These are phyloP conservation scores for Dictyostelium purpureum DNA, from an alignment of 78 protist species.

Conservation along the genomic window DNA sequence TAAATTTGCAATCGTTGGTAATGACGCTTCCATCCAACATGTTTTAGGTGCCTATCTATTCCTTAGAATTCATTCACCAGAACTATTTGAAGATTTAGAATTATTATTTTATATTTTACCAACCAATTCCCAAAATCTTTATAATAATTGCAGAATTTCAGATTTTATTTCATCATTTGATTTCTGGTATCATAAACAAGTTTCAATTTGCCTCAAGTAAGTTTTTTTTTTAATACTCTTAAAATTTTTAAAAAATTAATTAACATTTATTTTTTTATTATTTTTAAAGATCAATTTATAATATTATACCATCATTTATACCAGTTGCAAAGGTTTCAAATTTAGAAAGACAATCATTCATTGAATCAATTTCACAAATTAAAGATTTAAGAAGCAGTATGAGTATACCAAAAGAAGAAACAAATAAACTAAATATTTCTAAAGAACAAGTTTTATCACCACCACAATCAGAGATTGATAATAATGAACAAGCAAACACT, in stretches of 20 bases:
- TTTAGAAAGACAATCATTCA: conserved; percentile 58
- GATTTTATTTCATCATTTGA: conserved; percentile 53
- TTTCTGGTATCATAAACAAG: conserved; percentile 65
- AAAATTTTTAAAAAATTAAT: background rate
- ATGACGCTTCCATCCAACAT: conserved; percentile 66
- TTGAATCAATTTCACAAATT: conserved; percentile 47
- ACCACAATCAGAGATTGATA: background rate
- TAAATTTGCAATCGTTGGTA: conserved; percentile 66
- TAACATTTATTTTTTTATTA: background rate
- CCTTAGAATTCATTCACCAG: conserved; percentile 34
- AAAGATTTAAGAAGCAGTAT: conserved; percentile 1
- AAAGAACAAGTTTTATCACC: background rate
- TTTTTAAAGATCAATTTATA: conserved; percentile 43
- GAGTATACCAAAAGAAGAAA: background rate
- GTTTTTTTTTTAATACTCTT: background rate
- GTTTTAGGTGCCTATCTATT: conserved; percentile 35
- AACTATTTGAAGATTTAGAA: conserved; percentile 33
- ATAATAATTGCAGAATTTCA: conserved; percentile 1
- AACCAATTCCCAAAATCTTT: background rate
- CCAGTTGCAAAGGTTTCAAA: conserved; percentile 12
- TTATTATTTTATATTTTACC: conserved; percentile 37
- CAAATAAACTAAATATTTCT: background rate
- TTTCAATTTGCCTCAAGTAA: conserved; percentile 5
- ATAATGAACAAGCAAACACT: background rate
- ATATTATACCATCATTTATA: conserved; percentile 66